Percentiles rank a stretch among this genome's conserved stretches.
Conservation (phyloP, 208 protist species). For the Lotmaria passim region DNA sequence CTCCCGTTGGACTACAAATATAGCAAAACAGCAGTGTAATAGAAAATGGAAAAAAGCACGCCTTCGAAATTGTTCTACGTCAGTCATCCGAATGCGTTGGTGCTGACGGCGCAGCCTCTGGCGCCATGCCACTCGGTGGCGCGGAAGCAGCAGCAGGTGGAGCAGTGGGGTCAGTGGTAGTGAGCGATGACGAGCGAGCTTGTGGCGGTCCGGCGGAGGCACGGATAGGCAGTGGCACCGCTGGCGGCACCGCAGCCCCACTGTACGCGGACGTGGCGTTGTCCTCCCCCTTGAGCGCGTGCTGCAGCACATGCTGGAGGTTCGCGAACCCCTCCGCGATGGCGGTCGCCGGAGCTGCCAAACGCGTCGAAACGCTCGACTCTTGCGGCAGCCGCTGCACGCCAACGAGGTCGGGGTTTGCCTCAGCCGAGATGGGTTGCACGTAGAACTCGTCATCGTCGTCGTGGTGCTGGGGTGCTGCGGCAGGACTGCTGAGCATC, state of each 20-base stretch:
- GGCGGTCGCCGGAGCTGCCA: conserved; percentile 26
- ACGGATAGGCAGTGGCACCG: neutral
- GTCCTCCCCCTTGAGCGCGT: conserved; percentile 24
- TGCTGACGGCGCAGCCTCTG: too few relatives aligned
- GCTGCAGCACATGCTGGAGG: conserved; percentile 34
- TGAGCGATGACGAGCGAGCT: neutral
- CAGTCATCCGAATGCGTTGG: neutral
- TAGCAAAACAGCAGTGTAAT: too few relatives aligned
- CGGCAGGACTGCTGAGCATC: neutral
- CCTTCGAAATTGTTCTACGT: too few relatives aligned
- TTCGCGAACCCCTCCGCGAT: conserved; percentile 44
- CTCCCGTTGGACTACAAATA: too few relatives aligned
- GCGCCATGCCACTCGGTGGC: too few relatives aligned
- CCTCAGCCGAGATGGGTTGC: conserved; percentile 36
- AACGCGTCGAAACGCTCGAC: conserved; percentile 5
- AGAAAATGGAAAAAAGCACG: conserved; percentile 2
- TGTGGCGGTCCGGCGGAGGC: conserved; percentile 4
- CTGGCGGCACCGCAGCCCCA: conserved; percentile 3
- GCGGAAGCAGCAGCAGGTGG: neutral
- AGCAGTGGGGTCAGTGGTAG: neutral
- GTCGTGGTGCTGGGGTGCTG: neutral
- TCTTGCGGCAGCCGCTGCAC: conserved; percentile 19
- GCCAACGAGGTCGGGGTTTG: conserved; percentile 32
- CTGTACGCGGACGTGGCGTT: neutral
- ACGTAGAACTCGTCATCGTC: conserved; percentile 44